Evolutionary conservation across 164 flowering plant species (phyloP), one percentile per base, ranked within the genome.

Genomic region (Nymphaea thermarum): DNA sequence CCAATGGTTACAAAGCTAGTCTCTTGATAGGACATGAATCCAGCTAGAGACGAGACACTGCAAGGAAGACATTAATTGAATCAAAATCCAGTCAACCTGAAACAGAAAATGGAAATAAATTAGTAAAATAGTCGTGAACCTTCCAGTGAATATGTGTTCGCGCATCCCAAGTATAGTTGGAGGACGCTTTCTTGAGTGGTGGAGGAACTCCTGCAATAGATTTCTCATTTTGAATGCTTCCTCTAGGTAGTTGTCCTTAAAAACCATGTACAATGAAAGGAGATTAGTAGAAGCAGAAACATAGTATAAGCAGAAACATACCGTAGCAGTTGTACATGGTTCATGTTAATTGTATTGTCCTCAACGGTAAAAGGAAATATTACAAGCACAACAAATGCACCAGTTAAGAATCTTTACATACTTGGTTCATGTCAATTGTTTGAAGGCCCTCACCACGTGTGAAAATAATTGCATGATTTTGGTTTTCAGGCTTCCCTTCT

Each of bases 401-500:
- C 16, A 8, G 42, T 2, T n/a, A 61, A 61, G 70, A 64, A 63
- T 42, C 6, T 44, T 2, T 43, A 41, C 81, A 6, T 85, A 90
- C 98, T 74, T 90, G 96, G 74, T 93, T 93, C 98, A 93, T 93
- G 77, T 93, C 98, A 69, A 93, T 90, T 68, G 98, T 81, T 76
- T 90, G 98, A 5, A 93, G 85, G 67, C 89, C 93, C 78, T 93
- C 98, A 68, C 98, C 98, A 67, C 98, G 96, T 44, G 98, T 93
- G 71, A 90, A 93, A 64, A 93, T 84, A 71, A 93, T 87, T 42
- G 92, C 95, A 77, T 93, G 93, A 62, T 93, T 93, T 79, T 93
- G 98, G 75, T 93, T 93, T 73, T 93, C 98, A 44, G 96, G 96
- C 75, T 93, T 93, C 66, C 98, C 98, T 82, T 94, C 98, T 71